Evolutionary conservation across 805 yeast species (phyloP).

Genomic region (Nakazawaea holstii): DNA sequence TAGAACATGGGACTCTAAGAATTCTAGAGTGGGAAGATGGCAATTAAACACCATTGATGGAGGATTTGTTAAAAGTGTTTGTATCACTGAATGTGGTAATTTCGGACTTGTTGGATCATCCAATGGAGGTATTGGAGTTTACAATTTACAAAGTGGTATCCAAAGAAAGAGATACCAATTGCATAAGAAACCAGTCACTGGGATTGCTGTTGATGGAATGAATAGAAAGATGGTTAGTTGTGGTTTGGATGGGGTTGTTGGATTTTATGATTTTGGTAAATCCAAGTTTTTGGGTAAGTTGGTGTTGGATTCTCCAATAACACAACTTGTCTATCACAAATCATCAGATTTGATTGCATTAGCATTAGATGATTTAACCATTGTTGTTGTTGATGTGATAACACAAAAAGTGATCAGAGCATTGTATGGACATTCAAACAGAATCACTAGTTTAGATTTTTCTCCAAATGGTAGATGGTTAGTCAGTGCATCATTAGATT

Average conservation of each 20-base stretch:
- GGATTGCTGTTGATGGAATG: slow-evolving; percentile 85
- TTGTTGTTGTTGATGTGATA: slow-evolving; percentile 75
- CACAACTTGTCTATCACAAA: slow-evolving; percentile 70
- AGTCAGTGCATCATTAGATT: slow-evolving; percentile 75
- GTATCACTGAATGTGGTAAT: slow-evolving; percentile 90
- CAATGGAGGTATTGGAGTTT: slow-evolving; percentile 77
- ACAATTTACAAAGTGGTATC: slow-evolving; percentile 89
- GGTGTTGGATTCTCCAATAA: slow-evolving; percentile 69
- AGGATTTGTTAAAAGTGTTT: slow-evolving; percentile 67
- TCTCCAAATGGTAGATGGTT: slow-evolving; percentile 96
- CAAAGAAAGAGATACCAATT: slow-evolving; percentile 62
- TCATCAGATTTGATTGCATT: slow-evolving; percentile 82
- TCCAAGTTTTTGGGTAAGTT: slow-evolving; percentile 64
- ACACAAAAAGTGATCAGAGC: slow-evolving; percentile 83
- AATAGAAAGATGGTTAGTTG: slow-evolving; percentile 81
- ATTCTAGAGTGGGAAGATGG: slow-evolving; percentile 76
- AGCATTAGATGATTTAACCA: slow-evolving; percentile 79
- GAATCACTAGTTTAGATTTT: slow-evolving; percentile 84
- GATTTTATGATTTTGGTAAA: slow-evolving; percentile 78
- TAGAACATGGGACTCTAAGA: slow-evolving; percentile 82
- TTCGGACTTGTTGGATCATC: slow-evolving; percentile 90
- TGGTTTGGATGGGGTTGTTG: slow-evolving; percentile 86
- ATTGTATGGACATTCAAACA: slow-evolving; percentile 82
- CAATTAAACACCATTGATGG: slow-evolving; percentile 69
- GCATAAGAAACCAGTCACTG: slow-evolving; percentile 81